A percentile compares a stretch with the other conserved stretches of the same genome.
These are phyloP conservation scores for Deakozyma indianensis DNA, from an alignment of 805 yeast species.

Conservation along the genomic window DNA sequence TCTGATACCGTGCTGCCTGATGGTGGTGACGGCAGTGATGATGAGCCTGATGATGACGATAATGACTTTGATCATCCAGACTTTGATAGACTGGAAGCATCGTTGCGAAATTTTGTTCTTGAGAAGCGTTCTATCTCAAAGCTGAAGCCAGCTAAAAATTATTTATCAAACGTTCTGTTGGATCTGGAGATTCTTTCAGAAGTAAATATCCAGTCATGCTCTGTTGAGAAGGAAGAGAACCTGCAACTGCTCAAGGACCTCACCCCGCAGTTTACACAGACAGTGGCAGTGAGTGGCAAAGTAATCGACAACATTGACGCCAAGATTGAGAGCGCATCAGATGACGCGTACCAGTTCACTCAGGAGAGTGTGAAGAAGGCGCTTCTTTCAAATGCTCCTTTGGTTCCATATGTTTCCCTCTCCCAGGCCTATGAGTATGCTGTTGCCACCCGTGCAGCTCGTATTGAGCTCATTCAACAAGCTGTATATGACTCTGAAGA, in stretches of 20 bases:
- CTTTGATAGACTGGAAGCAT: conserved; percentile 73
- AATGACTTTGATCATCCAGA: conserved; percentile 20
- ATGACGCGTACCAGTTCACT: conserved; percentile 46
- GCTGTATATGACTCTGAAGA: conserved; percentile 54
- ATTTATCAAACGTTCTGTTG: conserved; percentile 47
- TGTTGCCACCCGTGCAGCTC: conserved; percentile 46
- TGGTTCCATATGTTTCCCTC: conserved; percentile 46
- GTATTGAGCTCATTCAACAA: conserved; percentile 50
- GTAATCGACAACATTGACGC: conserved; percentile 46
- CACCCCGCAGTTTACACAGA: conserved; percentile 48
- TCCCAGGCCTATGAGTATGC: conserved; percentile 59
- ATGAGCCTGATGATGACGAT: conserved; percentile 15
- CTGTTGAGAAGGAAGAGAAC: conserved; percentile 34
- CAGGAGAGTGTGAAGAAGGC: conserved; percentile 36
- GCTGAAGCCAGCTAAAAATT: conserved; percentile 86
- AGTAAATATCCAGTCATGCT: conserved; percentile 44
- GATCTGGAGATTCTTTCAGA: conserved; percentile 52
- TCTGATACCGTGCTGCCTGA: conserved; percentile 35
- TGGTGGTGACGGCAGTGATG: conserved; percentile 21
- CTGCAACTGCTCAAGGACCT: conserved; percentile 38
- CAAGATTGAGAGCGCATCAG: conserved; percentile 46
- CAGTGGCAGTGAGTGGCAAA: conserved; percentile 35
- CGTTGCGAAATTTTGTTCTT: conserved; percentile 70
- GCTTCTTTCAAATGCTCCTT: conserved; percentile 35
- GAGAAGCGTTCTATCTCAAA: conserved; percentile 85